Percentiles rank a stretch among this genome's conserved stretches.
Conservation (phyloP, 345 rosid species). For the Geranium brycei region DNA sequence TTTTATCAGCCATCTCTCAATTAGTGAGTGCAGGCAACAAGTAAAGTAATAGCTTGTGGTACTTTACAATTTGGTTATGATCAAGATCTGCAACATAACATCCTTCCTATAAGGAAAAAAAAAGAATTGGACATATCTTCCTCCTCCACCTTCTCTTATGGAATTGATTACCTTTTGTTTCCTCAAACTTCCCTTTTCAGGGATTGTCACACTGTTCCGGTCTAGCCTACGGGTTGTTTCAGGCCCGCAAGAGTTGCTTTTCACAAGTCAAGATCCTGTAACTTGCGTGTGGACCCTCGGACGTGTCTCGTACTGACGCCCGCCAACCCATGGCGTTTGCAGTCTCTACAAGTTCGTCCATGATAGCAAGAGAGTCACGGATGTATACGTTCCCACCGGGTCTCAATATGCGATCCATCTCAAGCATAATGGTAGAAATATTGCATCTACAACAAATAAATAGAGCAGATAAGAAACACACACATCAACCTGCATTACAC, state of each 20-base stretch:
- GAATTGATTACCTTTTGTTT: too few species aligned
- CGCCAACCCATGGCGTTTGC: slow-evolving; percentile 85
- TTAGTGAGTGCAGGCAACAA: too few species aligned
- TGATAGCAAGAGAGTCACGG: slow-evolving; percentile 57
- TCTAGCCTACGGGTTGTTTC: slow-evolving; percentile 1
- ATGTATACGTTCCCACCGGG: slow-evolving; percentile 90
- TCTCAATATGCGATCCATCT: slow-evolving; percentile 93
- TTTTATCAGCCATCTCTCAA: too few species aligned
- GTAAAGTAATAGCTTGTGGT: too few species aligned
- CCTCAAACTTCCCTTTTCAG: too few species aligned
- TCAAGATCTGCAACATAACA: too few species aligned
- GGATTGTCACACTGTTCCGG: too few species aligned
- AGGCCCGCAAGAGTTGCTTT: slow-evolving; percentile 38
- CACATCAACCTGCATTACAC: not conserved
- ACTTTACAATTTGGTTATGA: too few species aligned
- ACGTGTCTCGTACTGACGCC: slow-evolving; percentile 44
- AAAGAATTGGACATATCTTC: too few species aligned
- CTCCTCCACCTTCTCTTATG: too few species aligned
- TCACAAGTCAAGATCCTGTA: slow-evolving; percentile 68
- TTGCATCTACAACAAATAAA: slow-evolving; percentile 47
- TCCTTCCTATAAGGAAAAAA: too few species aligned
- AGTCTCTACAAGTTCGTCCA: slow-evolving; percentile 68
- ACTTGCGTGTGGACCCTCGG: slow-evolving; percentile 97
- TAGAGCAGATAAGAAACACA: not conserved
- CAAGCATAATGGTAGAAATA: slow-evolving; percentile 80